Evolutionary conservation across 2,329 filamentous ascomycete genomes (phyloP).

Genomic region (Aspergillus transmontanensis): DNA sequence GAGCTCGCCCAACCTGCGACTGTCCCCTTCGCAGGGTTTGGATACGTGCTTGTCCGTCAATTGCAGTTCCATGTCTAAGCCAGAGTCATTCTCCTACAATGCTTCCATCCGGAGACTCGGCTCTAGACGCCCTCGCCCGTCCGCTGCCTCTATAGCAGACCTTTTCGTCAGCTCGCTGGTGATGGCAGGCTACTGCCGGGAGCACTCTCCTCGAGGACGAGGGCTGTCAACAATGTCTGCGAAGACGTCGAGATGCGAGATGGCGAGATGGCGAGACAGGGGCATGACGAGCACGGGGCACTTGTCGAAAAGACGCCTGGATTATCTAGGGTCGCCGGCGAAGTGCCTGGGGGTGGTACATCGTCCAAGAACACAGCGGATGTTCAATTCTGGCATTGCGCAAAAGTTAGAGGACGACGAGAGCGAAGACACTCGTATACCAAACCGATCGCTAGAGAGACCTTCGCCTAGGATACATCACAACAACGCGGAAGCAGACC

Average conservation of each 20-base stretch:
- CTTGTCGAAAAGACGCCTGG: constrained; percentile 21
- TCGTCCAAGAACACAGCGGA: constrained; percentile 26
- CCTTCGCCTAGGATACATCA: constrained; percentile 5
- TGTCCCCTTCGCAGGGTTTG: constrained; percentile 49
- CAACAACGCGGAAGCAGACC: constrained; percentile 2
- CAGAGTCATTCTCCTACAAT: constrained; percentile 27
- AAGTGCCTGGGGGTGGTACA: constrained; percentile 17
- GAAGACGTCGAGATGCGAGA: constrained; percentile 19
- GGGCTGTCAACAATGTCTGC: constrained; percentile 29
- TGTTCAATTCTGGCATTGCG: constrained; percentile 31
- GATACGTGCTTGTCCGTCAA: constrained; percentile 27
- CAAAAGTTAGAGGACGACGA: constrained; percentile 24
- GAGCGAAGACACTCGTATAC: constrained; percentile 16
- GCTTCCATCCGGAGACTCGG: constrained; percentile 32
- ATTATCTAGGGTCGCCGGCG: constrained; percentile 21
- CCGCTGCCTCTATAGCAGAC: constrained; percentile 48
- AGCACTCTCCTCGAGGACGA: constrained; percentile 46
- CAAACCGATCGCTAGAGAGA: constrained; percentile 1
- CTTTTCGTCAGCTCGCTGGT: constrained; percentile 58
- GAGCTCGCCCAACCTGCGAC: constrained; percentile 52
- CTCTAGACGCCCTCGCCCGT: constrained; percentile 30
- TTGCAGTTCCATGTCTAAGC: constrained; percentile 33
- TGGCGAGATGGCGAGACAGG: constrained; percentile 22
- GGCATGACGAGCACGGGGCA: constrained; percentile 18
- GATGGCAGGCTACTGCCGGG: constrained; percentile 53